phyloP scores from a whole-genome alignment of 139 green algal species.

The Marvania coccoides region DNA sequence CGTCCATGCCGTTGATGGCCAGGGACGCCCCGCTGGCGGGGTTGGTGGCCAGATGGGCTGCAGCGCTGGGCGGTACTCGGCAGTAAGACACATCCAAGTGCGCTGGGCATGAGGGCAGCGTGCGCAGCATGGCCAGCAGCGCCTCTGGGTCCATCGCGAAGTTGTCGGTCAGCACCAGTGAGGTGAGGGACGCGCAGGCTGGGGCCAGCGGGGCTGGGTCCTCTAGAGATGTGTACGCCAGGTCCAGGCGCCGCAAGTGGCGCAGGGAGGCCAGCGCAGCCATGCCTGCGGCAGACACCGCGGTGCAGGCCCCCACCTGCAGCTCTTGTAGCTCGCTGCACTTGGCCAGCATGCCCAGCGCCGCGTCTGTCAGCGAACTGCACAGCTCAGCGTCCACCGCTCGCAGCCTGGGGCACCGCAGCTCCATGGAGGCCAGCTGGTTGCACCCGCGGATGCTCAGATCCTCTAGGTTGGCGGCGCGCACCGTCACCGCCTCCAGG shows the following conservation, averaged over 20 bases:
- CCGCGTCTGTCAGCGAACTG: constrained; percentile 19
- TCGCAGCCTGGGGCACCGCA: constrained; percentile 19
- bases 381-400: constrained; percentile 53
- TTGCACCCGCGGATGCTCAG: constrained; percentile 10
- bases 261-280: constrained; percentile 14
- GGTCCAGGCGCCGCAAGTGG: constrained; percentile 35
- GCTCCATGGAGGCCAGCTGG: constrained; percentile 6
- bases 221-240: constrained; percentile 42
- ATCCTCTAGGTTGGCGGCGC: not conserved
- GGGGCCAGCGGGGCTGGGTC: constrained; percentile 22
- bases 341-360: not conserved
- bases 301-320: constrained; percentile 17
- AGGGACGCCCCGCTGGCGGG: constrained; percentile 25
- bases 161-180: constrained; percentile 40
- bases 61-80: constrained; percentile 1
- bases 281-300: constrained; percentile 20
- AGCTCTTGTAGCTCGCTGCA: constrained; percentile 4
- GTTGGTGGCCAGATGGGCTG: constrained; percentile 10
- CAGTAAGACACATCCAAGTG: constrained; percentile 46
- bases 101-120: not conserved
- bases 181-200: constrained; percentile 30
- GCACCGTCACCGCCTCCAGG: not conserved
- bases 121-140: constrained; percentile 29
- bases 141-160: constrained; percentile 12
- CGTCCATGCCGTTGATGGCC: constrained; percentile 34